Conservation (phyloP, 2,329 filamentous ascomycete genomes). For the Fusarium zealandicum region DNA sequence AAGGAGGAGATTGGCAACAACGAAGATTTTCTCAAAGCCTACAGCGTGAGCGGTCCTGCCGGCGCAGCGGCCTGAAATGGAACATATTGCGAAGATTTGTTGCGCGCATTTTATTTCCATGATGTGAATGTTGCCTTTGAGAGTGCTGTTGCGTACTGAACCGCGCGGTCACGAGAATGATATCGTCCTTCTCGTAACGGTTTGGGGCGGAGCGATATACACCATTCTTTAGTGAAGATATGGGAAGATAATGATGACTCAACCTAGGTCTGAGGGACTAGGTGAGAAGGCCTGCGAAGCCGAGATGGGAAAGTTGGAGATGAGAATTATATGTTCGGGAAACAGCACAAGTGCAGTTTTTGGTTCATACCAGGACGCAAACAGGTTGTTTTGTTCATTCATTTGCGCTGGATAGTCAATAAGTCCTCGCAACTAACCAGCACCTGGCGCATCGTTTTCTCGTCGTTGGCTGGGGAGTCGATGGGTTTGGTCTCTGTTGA, state of each 20-base stretch:
- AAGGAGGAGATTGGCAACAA: constrained; percentile 92
- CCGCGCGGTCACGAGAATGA: constrained; percentile 5
- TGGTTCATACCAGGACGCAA: background rate
- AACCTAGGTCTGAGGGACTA: background rate
- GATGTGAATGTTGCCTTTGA: constrained; percentile 13
- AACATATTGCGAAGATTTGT: constrained; percentile 14
- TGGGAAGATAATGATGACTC: background rate
- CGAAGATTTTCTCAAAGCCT: constrained; percentile 80
- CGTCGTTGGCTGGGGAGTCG: background rate
- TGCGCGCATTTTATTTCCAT: constrained; percentile 13
- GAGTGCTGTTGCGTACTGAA: constrained; percentile 2
- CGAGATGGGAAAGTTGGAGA: background rate
- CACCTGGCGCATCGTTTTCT: background rate
- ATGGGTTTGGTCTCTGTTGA: background rate
- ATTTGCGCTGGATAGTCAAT: background rate
- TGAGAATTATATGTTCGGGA: background rate
- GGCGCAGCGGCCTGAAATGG: constrained; percentile 48
- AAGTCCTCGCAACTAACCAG: background rate
- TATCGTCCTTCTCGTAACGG: background rate
- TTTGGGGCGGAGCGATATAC: constrained; percentile 5
- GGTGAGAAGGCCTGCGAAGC: constrained; percentile 2
- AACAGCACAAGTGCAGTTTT: background rate
- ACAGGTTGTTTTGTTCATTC: background rate
- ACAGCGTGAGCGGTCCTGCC: constrained; percentile 61
- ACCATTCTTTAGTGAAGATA: background rate